Evolutionary conservation across 139 green algal genomes (phyloP).

Genomic region (Ulvella scutata): DNA sequence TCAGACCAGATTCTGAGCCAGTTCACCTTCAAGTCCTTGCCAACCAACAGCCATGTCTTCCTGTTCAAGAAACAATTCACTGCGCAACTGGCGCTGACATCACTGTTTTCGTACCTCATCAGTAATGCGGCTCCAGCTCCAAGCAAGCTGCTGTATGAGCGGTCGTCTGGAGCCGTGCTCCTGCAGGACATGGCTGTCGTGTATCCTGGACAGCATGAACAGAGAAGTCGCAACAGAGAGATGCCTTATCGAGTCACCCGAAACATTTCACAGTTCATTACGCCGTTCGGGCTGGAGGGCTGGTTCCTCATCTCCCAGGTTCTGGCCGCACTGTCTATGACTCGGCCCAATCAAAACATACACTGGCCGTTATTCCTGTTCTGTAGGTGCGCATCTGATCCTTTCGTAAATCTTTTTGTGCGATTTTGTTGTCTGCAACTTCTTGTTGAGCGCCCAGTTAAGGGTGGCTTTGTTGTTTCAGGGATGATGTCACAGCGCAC

Average conservation of each 20-base stretch:
- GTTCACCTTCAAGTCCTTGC: constrained; percentile 95
- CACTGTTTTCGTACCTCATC: constrained; percentile 68
- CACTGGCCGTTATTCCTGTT: background rate
- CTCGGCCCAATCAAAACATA: background rate
- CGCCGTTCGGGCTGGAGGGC: constrained; percentile 79
- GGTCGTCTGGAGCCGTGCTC: constrained; percentile 56
- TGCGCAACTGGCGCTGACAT: constrained; percentile 71
- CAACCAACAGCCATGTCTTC: constrained; percentile 69
- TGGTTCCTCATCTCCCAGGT: constrained; percentile 21
- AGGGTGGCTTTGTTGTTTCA: background rate
- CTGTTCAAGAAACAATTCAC: constrained; percentile 86
- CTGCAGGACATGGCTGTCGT: constrained; percentile 75
- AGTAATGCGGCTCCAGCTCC: constrained; percentile 69
- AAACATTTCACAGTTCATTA: constrained; percentile 93
- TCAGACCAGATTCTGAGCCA: constrained; percentile 58
- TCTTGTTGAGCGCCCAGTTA: background rate
- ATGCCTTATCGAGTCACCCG: constrained; percentile 95
- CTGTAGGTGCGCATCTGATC: background rate
- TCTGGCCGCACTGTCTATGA: constrained; percentile 12
- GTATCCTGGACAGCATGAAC: constrained; percentile 41
- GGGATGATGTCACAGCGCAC: background rate
- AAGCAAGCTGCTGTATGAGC: constrained; percentile 79
- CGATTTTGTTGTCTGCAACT: no score
- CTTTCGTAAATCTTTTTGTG: background rate
- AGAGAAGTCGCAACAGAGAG: constrained; percentile 54